These are phyloP conservation scores for Stagonosporopsis cucurbitacearum DNA, from an alignment of 2,329 filamentous ascomycete genomes.

Conservation along the genomic window DNA sequence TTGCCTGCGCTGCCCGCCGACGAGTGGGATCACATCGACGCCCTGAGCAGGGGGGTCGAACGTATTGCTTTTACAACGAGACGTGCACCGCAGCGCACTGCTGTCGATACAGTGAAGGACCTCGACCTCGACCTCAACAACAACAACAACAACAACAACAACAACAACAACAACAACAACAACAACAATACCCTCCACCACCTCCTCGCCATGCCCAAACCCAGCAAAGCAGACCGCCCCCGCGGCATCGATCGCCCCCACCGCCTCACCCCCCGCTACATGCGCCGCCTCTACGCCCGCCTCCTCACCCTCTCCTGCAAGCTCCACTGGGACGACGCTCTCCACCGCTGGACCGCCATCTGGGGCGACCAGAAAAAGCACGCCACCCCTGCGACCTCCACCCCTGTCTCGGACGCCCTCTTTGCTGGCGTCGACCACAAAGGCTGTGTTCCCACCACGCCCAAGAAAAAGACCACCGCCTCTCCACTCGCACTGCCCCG, in stretches of 20 bases:
- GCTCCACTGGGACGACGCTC: conserved; percentile 47
- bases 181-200: conserved; percentile 25
- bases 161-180: too few relatives aligned
- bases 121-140: too few relatives aligned
- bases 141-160: too few relatives aligned
- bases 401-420: conserved; percentile 30
- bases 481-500: conserved; percentile 15
- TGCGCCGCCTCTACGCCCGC: conserved; percentile 54
- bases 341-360: conserved; percentile 33
- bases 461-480: not conserved
- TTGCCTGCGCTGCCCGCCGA: conserved; percentile 53
- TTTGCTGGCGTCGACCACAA: conserved; percentile 40
- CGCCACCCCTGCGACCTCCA: conserved; percentile 18
- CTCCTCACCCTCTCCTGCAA: conserved; percentile 53
- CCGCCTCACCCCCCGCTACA: conserved; percentile 51
- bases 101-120: too few relatives aligned
- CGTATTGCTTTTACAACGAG: conserved; percentile 34
- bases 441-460: conserved; percentile 16
- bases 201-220: conserved; percentile 35
- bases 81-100: conserved; percentile 22
- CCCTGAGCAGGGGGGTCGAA: conserved; percentile 46
- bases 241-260: conserved; percentile 39
- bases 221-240: conserved; percentile 33
- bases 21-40: conserved; percentile 54
- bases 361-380: conserved; percentile 33